A percentile compares a stretch with the other conserved stretches of the same genome.
Evolutionary conservation across 2,329 filamentous ascomycete genomes (phyloP).

Genomic region (Lecanosticta acicola): DNA sequence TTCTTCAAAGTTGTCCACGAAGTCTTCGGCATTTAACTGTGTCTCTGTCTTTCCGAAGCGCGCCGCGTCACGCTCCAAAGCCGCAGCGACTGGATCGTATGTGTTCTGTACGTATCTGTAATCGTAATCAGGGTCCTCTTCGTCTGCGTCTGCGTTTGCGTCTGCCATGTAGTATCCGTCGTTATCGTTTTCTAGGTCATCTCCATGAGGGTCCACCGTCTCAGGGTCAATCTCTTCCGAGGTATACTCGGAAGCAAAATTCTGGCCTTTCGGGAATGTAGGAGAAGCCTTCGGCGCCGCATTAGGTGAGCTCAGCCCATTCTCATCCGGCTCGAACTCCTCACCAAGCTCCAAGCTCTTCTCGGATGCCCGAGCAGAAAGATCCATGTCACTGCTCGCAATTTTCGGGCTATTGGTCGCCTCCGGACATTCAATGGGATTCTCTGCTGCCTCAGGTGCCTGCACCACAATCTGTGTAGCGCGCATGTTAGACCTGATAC

Average conservation of each 20-base stretch:
- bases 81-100: constrained; percentile 18
- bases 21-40: constrained; percentile 9
- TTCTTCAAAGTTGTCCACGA: background rate
- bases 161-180: constrained; percentile 1
- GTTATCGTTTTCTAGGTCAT: background rate
- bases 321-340: background rate
- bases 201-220: constrained; percentile 1
- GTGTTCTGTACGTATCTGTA: constrained; percentile 13
- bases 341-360: background rate
- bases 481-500: too few species aligned
- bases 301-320: background rate
- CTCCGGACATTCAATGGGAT: too few species aligned
- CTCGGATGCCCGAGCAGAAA: background rate
- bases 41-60: constrained; percentile 14
- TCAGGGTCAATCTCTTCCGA: constrained; percentile 3
- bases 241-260: too few species aligned
- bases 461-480: too few species aligned
- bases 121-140: constrained; percentile 4
- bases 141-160: too few species aligned
- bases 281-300: too few species aligned
- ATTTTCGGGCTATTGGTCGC: background rate
- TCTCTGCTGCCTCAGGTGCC: background rate
- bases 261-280: too few species aligned
- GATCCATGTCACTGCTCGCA: background rate
- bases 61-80: constrained; percentile 16